These are phyloP conservation scores for Cardamine occulta DNA, from an alignment of 345 rosid species.

Conservation along the genomic window DNA sequence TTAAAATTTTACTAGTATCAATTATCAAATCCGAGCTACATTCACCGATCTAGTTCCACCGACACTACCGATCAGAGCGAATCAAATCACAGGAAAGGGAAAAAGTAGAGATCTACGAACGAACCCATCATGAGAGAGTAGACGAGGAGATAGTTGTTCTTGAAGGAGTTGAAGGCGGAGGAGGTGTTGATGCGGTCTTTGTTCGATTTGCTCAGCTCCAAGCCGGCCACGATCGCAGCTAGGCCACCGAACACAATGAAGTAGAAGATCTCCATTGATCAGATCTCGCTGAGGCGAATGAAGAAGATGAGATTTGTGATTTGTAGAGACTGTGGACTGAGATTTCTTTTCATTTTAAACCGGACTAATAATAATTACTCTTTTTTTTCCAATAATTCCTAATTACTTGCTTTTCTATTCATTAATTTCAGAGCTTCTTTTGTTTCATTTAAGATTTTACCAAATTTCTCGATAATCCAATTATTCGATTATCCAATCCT, in stretches of 20 bases:
- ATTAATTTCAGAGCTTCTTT: too few relatives aligned
- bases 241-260: conserved; percentile 61
- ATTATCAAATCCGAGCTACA: not conserved
- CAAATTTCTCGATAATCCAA: too few relatives aligned
- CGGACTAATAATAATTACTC: not conserved
- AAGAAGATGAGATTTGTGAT: conserved; percentile 26
- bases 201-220: conserved; percentile 69
- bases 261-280: conserved; percentile 67
- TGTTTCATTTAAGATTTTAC: too few relatives aligned
- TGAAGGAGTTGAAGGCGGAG: conserved; percentile 70
- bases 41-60: conserved; percentile 27
- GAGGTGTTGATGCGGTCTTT: conserved; percentile 65
- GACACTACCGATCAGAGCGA: conserved; percentile 18
- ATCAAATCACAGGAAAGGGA: not conserved
- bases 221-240: conserved; percentile 52
- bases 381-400: too few relatives aligned
- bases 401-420: too few relatives aligned
- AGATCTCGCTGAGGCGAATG: not conserved
- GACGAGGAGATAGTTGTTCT: conserved; percentile 70
- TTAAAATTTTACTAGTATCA: too few relatives aligned
- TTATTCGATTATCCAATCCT: too few relatives aligned
- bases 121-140: conserved; percentile 88
- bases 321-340: conserved; percentile 18
- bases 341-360: not conserved
- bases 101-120: not conserved